Percentiles rank a stretch among this genome's conserved stretches.
phyloP scores from a whole-genome alignment of 2,329 filamentous ascomycete species.

The Sclerotinia borealis region DNA sequence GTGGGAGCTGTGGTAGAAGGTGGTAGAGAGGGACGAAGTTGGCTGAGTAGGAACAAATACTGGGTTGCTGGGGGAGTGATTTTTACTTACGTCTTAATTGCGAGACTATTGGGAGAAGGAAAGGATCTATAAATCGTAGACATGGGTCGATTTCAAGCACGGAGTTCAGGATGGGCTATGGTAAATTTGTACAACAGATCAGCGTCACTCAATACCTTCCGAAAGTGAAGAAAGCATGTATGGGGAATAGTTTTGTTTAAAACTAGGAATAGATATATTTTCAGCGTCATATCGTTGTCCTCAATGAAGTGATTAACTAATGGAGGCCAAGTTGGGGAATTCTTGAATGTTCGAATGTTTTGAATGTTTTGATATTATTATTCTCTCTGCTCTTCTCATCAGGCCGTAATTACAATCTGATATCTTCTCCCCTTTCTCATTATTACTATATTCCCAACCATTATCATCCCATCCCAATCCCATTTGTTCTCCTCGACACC shows the following conservation, averaged over 20 bases:
- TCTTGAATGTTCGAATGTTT: background rate
- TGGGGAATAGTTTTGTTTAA: background rate
- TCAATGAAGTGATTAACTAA: no score
- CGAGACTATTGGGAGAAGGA: constrained; percentile 53
- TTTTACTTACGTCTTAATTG: constrained; percentile 77
- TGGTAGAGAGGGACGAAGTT: constrained; percentile 71
- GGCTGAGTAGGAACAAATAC: constrained; percentile 75
- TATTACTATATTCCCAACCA: background rate
- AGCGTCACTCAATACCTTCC: background rate
- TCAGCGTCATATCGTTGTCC: background rate
- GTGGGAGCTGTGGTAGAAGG: constrained; percentile 69
- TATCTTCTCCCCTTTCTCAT: background rate
- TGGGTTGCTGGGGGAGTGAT: constrained; percentile 63
- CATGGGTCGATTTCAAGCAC: background rate
- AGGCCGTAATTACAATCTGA: background rate
- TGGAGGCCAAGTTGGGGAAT: no score
- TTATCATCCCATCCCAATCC: no score
- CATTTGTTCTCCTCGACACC: background rate
- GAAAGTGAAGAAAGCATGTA: background rate
- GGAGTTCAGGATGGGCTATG: constrained; percentile 5
- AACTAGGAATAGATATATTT: background rate
- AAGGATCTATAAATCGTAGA: background rate
- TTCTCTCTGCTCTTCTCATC: background rate
- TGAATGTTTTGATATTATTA: background rate
- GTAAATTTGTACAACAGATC: background rate